phyloP scores from a whole-genome alignment of 2,329 filamentous ascomycete species.

The Coleophoma crateriformis region DNA sequence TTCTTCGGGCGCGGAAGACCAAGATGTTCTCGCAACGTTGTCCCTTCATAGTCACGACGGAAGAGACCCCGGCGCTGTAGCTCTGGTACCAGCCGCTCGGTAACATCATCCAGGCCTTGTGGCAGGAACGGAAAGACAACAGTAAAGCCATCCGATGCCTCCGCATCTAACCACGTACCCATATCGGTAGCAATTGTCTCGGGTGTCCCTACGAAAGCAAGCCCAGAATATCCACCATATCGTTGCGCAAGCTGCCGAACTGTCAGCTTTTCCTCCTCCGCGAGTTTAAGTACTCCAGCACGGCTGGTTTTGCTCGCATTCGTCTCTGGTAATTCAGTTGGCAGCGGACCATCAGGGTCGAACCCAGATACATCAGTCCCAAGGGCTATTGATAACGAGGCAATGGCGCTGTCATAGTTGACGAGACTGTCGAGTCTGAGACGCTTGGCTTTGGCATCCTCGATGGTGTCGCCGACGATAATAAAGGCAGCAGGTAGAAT shows the following conservation, averaged over 20 bases:
- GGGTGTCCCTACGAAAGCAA: constrained; percentile 45
- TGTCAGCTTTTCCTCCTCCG: constrained; percentile 37
- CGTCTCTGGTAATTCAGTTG: constrained; percentile 43
- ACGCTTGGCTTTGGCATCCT: constrained; percentile 43
- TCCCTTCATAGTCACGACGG: constrained; percentile 44
- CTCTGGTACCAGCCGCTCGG: constrained; percentile 40
- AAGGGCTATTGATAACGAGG: constrained; percentile 42
- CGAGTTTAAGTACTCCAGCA: constrained; percentile 38
- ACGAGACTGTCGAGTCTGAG: constrained; percentile 44
- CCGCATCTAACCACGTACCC: constrained; percentile 39
- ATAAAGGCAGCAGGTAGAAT: constrained; percentile 46
- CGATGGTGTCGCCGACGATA: constrained; percentile 40
- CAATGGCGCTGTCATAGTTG: constrained; percentile 48
- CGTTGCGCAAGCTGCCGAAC: constrained; percentile 46
- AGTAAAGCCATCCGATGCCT: constrained; percentile 46
- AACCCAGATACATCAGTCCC: constrained; percentile 40
- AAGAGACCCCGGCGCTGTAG: constrained; percentile 45
- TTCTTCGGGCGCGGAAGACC: constrained; percentile 40
- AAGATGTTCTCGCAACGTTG: constrained; percentile 47
- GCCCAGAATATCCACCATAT: constrained; percentile 41
- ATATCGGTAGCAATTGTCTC: constrained; percentile 44
- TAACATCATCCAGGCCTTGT: constrained; percentile 43
- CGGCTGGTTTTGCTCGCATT: constrained; percentile 47
- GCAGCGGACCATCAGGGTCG: constrained; percentile 43
- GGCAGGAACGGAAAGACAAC: constrained; percentile 43